Evolutionary conservation across 352 stramenopile species (phyloP).

Genomic region (Pythium insidiosum): DNA sequence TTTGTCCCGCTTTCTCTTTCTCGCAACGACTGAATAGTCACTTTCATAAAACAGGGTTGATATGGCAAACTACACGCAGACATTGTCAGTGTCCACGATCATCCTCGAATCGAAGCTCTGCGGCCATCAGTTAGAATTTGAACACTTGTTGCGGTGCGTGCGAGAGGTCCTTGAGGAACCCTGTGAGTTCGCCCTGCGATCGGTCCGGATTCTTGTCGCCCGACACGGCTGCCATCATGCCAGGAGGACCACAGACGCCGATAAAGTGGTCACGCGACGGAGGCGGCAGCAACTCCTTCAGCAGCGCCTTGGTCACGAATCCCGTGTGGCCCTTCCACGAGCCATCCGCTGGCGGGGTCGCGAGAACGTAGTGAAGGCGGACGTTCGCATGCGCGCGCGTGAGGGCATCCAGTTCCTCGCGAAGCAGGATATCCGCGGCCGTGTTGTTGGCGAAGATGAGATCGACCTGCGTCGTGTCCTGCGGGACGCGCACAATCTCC

Average conservation of each 20-base stretch:
- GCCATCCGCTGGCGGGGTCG: conserved; percentile 19
- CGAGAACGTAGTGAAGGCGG: conserved; percentile 54
- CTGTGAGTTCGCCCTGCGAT: conserved; percentile 62
- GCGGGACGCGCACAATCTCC: conserved; percentile 64
- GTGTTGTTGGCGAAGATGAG: conserved; percentile 81
- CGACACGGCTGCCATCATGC: conserved; percentile 75
- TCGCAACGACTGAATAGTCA: too few species aligned
- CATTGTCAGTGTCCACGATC: too few species aligned
- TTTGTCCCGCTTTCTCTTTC: too few species aligned
- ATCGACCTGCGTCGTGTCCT: conserved; percentile 74
- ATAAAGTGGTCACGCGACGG: conserved; percentile 57
- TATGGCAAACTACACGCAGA: too few species aligned
- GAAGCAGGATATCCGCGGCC: conserved; percentile 78
- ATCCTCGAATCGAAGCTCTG: too few species aligned
- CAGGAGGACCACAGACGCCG: conserved; percentile 77
- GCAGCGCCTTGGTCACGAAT: conserved; percentile 59
- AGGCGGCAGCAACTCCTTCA: conserved; percentile 57
- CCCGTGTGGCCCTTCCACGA: conserved; percentile 59
- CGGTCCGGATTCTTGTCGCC: conserved; percentile 76
- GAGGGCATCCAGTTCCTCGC: conserved; percentile 63
- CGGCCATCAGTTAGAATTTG: conserved; percentile 40
- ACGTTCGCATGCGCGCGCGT: conserved; percentile 49
- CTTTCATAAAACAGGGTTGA: too few species aligned
- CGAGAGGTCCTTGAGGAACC: conserved; percentile 61
- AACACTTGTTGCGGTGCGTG: conserved; percentile 55